Conservation (phyloP, 495 filamentous ascomycete species). For the Lindgomyces ingoldianus region DNA sequence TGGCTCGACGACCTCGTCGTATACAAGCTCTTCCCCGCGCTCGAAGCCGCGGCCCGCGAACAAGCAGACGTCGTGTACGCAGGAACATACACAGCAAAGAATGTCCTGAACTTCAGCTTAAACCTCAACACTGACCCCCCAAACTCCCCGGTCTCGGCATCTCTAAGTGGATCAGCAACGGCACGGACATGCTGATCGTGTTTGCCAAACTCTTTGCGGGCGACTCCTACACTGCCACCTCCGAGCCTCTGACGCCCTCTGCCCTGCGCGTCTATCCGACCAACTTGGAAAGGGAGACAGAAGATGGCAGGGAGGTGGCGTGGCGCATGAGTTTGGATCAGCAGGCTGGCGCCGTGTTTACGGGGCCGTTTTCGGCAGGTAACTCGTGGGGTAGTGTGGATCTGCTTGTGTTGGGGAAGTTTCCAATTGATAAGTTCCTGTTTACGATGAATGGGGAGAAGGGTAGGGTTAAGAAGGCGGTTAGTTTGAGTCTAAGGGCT, state of each 20-base stretch:
- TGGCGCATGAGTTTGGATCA: conserved; percentile 53
- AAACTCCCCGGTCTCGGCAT: conserved; percentile 51
- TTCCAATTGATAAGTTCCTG: conserved; percentile 54
- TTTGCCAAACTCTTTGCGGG: conserved; percentile 28
- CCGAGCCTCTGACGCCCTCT: no score
- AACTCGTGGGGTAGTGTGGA: conserved; percentile 55
- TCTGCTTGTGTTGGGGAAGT: conserved; percentile 46
- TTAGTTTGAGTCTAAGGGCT: conserved; percentile 50
- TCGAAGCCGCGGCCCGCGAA: conserved; percentile 49
- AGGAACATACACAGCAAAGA: conserved; percentile 47
- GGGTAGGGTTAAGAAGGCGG: conserved; percentile 49
- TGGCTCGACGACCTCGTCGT: conserved; percentile 40
- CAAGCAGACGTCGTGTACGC: conserved; percentile 49
- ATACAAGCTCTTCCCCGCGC: conserved; percentile 45
- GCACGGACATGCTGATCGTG: conserved; percentile 48
- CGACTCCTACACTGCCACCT: no score
- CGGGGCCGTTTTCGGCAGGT: conserved; percentile 40
- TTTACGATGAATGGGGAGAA: conserved; percentile 48
- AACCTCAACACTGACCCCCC: conserved; percentile 45
- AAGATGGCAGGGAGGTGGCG: conserved; percentile 40
- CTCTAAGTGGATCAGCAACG: conserved; percentile 52
- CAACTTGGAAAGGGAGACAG: conserved; percentile 10
- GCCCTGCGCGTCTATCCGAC: conserved; percentile 55
- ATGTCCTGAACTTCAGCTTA: conserved; percentile 38
- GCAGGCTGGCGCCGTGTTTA: conserved; percentile 31